Base-by-base conservation (phyloP, 1,284 basidiomycete species). In the Calocybe gambosa region DNA sequence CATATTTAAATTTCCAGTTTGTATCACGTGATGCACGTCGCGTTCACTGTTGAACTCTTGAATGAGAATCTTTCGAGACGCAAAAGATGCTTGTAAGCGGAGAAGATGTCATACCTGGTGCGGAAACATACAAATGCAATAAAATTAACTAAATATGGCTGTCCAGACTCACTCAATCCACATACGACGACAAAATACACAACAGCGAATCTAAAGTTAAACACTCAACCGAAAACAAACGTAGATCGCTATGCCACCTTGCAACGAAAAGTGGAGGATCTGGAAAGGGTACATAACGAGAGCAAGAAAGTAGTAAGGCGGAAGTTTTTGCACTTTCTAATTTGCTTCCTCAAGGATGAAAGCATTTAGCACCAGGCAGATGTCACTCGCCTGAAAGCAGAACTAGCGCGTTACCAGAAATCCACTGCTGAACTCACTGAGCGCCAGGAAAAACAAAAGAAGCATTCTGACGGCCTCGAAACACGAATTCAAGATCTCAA, bases 201-300 rank as follows among this genome's bases (percentile, higher is more conserved):
- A 13, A 12, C 29, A 31, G 12, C 29, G 12, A 31, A 26, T 9
- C 12, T 12, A 31, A 31, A 31, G 6, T n/a, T 13, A 31, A 31
- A 12, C 29, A 10, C 29, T 8, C 29, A 49, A 39, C 40, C 50
- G 8, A 34, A 46, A 19, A 28, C 46, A 28, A 43, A 51, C 1
- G 57, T 48, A 6, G 80, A 83, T 46, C 69, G 73, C 16, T 80
- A 80, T 55, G 67, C 69, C 8, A 48, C 61, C 13, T 68, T 88
- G 7, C 77, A 85, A 59, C 73, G 71, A 53, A 82, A 82, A 55
- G 69, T 88, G 0, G 81, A 85, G 31, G 79, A 85, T 13, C 60
- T 88, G 10, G 82, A 88, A 62, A 64, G 65, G 46, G 59, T 82
- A 19, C 82, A 86, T 54, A 62, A 70, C 23, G 82, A 87, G 8